Base-by-base conservation (phyloP, 2,329 filamentous ascomycete genomes). In the Fusarium scirpi region DNA sequence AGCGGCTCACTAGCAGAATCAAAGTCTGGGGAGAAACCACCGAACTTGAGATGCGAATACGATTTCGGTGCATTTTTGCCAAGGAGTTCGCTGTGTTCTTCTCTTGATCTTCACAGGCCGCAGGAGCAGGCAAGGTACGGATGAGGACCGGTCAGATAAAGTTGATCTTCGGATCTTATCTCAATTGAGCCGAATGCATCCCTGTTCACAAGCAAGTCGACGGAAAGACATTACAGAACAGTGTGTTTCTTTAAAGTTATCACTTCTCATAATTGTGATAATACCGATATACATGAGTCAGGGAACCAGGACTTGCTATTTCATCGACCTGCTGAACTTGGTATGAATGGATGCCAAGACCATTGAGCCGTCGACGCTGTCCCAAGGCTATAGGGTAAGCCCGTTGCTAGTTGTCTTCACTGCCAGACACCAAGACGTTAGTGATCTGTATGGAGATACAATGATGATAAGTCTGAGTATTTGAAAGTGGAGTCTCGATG, bases 1-100 rank as follows among this genome's bases (percentile, higher is more conserved):
- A 65, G 60, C 32, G 52, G 52, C 32, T 65, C 16, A 52, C 22
- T 18, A 22, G 27, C 8, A n/a, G n/a, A n/a, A n/a, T n/a, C n/a
- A 3, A 43, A 7, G 18, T 10, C 18, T 7, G 5, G 34, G 18
- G 18, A 38, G 10, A 38, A 38, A n/a, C 34, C 34, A 38, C 34
- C 34, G 34, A n/a, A n/a, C n/a, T n/a, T n/a, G n/a, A n/a, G n/a
- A n/a, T n/a, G n/a, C n/a, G n/a, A n/a, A 38, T 38, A 38, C 34
- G 18, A n/a, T n/a, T 38, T 38, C 34, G 34, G 34, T 38, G 34
- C 18, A 38, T 38, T 38, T 10, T 38, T 38, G 34, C 18, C 34
- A 38, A 38, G 18, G 10, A 11, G 3, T 12, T 38, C 10, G 34
- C 18, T 38, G 2, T n/a, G 6, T 12, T 38, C n/a, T 38, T 38